Base-by-base conservation (phyloP, 139 green algal species). In the Volvox africanus region DNA sequence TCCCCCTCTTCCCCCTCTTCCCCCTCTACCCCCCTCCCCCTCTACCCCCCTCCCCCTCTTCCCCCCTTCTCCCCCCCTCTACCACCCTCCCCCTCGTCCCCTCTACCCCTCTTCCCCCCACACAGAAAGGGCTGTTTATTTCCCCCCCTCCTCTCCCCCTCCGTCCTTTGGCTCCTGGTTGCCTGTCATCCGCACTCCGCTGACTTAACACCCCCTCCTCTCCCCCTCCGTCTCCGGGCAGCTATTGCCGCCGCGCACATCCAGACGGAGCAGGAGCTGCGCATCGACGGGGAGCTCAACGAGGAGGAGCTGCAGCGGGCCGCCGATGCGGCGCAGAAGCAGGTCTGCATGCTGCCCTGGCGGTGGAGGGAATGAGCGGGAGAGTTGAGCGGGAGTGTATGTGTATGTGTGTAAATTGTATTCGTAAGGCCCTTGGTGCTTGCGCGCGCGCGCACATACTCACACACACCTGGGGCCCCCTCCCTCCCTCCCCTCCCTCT, bases 291-390 rank as follows among this genome's bases (percentile, higher is more conserved):
- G 13, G 88, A 92, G 76, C 44, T 94, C 32, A 92, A 92, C 71
- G 92, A 94, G 33, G 86, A 92, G 92, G 92, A 94, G 92, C 88
- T 94, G 55, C 36, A 79, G 32, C 82, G 92, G 0, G 73, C 88
- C 1, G 62, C 85, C 19, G 86, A 84, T 1, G 76, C 82, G 50
- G 87, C 87, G 33, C 87, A 91, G 76, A 91, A 91, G 87, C 86
- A 90, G 84, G 84, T 89, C 68, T n/a, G n/a, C 18, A 1, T 36
- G 0, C 35, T 0, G 68, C 44, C 44, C 44, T 55, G 0, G 65
- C 2, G 62, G 24, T 22, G 20, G 62, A 79, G 61, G 62, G 62
- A 24, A 78, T 17, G 62, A 19, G 62, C 17, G 62, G 19, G 62
- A 19, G 62, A 69, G 62, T 17, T 17, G 19, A 32, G 32, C 30